A percentile compares a stretch with the other conserved stretches of the same genome.
phyloP scores from a whole-genome alignment of 345 rosid genomes.

The Eucalyptus tenuipes region DNA sequence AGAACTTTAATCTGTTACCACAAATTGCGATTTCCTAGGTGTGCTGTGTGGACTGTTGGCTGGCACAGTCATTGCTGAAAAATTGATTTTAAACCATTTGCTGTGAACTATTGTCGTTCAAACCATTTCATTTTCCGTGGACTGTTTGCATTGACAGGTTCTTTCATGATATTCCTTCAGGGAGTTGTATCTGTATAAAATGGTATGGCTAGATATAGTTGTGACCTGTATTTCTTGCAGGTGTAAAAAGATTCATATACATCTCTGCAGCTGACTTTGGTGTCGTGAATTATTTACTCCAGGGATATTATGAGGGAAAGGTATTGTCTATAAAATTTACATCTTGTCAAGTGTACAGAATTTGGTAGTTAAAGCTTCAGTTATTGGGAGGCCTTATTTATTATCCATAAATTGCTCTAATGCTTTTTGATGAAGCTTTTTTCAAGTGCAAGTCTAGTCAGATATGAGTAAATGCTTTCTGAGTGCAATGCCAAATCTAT shows the following conservation, averaged over 20 bases:
- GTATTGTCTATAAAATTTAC: slow-evolving; percentile 9
- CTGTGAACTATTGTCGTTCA: not conserved
- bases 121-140: not conserved
- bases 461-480: not conserved
- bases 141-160: not conserved
- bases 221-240: slow-evolving; percentile 14
- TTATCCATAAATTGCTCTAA: not conserved
- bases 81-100: not conserved
- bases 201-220: not conserved
- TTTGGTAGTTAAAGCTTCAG: not conserved
- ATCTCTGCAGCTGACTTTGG: slow-evolving; percentile 96
- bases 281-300: slow-evolving; percentile 56
- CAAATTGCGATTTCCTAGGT: not conserved
- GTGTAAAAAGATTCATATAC: slow-evolving; percentile 79
- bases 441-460: not conserved
- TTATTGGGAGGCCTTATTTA: not conserved
- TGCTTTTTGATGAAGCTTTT: not conserved
- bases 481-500: not conserved
- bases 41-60: not conserved
- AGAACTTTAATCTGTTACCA: not conserved
- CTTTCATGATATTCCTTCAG: not conserved
- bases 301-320: slow-evolving; percentile 95
- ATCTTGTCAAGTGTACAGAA: not conserved
- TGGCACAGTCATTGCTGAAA: not conserved
- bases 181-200: not conserved